These are phyloP conservation scores for Ogataea kodamae DNA, from an alignment of 805 yeast species.

Conservation along the genomic window DNA sequence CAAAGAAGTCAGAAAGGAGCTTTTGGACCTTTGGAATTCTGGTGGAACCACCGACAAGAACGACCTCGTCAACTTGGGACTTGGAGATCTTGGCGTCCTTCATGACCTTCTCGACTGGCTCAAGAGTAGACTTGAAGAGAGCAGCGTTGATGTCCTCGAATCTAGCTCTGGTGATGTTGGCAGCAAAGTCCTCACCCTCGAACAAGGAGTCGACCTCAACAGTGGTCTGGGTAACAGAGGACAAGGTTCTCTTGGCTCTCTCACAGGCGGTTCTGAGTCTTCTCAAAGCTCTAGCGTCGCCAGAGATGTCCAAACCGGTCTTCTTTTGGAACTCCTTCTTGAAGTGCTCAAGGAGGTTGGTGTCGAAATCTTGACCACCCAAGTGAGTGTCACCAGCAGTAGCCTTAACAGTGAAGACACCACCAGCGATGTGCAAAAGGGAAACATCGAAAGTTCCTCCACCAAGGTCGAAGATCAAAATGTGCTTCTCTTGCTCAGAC, in stretches of 20 bases:
- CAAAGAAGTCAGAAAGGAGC: conserved; percentile 89
- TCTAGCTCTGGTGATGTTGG: conserved; percentile 95
- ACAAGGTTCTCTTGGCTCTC: conserved; percentile 98
- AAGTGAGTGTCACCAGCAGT: conserved; percentile 83
- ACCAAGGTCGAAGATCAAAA: conserved; percentile 71
- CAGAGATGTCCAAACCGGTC: conserved; percentile 89
- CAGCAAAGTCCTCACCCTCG: conserved; percentile 96
- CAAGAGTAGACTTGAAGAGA: conserved; percentile 87
- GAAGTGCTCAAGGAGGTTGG: conserved; percentile 80
- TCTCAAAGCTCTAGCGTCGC: conserved; percentile 96
- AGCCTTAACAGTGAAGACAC: conserved; percentile 77
- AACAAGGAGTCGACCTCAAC: conserved; percentile 91
- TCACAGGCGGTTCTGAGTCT: conserved; percentile 99
- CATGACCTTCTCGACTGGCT: conserved; percentile 93
- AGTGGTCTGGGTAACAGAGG: conserved; percentile 93
- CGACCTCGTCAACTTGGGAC: conserved; percentile 87
- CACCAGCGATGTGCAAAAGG: conserved; percentile 71
- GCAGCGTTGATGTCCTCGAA: conserved; percentile 95
- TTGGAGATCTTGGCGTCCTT: conserved; percentile 86
- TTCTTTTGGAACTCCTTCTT: conserved; percentile 96
- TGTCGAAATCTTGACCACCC: conserved; percentile 86
- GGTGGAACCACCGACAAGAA: conserved; percentile 97
- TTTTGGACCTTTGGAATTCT: conserved; percentile 98
- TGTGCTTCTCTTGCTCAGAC: conserved; percentile 56
- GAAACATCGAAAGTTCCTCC: conserved; percentile 87